Conservation (phyloP, 2,329 filamentous ascomycete genomes). For the Colletotrichum plurivorum region DNA sequence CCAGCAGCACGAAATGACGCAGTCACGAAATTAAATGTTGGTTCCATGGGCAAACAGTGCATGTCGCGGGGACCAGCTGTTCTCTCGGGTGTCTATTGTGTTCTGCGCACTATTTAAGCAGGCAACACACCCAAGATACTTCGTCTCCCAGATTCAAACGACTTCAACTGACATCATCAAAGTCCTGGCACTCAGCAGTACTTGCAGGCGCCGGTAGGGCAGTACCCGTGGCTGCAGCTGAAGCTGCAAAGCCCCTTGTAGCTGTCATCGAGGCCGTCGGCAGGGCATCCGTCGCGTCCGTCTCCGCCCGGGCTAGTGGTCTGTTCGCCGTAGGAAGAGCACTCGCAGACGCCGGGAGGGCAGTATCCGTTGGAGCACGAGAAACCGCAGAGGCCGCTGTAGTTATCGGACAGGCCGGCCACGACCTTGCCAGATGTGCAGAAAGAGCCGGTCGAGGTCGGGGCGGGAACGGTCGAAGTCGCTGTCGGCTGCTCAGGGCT, state of each 20-base stretch:
- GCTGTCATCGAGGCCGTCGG: conserved; percentile 48
- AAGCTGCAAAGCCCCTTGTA: conserved; percentile 63
- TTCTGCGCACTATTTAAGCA: no score
- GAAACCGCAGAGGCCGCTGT: conserved; percentile 53
- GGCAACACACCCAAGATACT: no score
- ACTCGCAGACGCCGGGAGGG: conserved; percentile 51
- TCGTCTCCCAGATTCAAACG: no score
- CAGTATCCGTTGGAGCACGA: conserved; percentile 50
- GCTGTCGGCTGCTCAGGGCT: conserved; percentile 15
- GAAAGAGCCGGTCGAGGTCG: conserved; percentile 34
- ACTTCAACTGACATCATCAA: neutral
- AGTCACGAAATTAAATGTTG: neutral
- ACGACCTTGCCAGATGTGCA: conserved; percentile 48
- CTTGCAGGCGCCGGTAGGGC: conserved; percentile 52
- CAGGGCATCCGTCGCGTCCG: conserved; percentile 50
- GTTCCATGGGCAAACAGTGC: neutral
- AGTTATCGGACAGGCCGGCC: conserved; percentile 47
- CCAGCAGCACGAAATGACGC: neutral
- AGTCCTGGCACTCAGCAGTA: conserved; percentile 29
- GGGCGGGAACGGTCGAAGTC: conserved; percentile 24
- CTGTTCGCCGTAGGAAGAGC: conserved; percentile 49
- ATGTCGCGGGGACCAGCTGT: no score
- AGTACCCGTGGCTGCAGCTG: conserved; percentile 62
- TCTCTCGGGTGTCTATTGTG: no score
- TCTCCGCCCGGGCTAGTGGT: conserved; percentile 41